Conservation (phyloP, 2,329 filamentous ascomycete species). For the Hypoxylon sp. region DNA sequence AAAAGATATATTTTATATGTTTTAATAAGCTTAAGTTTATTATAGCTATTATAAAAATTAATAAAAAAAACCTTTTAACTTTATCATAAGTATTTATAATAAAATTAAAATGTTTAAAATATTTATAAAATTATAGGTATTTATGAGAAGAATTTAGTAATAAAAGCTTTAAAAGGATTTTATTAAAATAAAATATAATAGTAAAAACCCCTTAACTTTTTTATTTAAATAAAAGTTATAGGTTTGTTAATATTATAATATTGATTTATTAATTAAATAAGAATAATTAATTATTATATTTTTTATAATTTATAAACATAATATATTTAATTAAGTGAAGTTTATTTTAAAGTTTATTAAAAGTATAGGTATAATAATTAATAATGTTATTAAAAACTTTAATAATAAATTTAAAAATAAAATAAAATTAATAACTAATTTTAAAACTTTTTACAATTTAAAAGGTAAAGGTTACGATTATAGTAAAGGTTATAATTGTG, state of each 20-base stretch:
- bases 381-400: background rate
- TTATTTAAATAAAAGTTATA: background rate
- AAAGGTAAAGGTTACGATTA: background rate
- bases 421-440: background rate
- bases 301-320: background rate
- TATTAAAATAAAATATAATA: background rate
- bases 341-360: background rate
- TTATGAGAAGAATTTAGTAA: too few relatives aligned
- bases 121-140: too few relatives aligned
- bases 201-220: background rate
- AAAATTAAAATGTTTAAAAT: background rate
- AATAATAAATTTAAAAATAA: constrained; percentile 6
- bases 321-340: background rate
- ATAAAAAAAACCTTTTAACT: background rate
- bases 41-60: background rate
- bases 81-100: background rate
- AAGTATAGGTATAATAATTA: background rate
- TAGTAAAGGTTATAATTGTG: background rate
- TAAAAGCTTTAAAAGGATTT: too few relatives aligned
- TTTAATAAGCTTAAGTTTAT: too few relatives aligned
- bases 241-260: background rate
- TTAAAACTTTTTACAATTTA: background rate
- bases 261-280: background rate
- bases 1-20: too few relatives aligned
- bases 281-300: background rate